phyloP scores from a whole-genome alignment of 192 early-diverging fungal species.

The Spinellus fusiger region DNA sequence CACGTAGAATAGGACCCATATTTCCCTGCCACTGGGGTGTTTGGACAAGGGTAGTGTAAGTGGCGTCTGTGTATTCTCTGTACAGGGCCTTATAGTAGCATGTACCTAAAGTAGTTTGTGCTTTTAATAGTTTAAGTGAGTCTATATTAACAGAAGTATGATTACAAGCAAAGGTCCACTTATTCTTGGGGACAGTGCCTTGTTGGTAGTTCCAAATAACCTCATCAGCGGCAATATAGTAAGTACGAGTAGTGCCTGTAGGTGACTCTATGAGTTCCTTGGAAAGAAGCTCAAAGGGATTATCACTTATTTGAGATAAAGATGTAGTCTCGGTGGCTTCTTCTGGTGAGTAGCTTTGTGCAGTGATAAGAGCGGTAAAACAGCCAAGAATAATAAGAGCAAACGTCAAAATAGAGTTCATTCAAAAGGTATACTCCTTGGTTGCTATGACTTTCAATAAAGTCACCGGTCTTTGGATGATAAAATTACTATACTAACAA shows the following conservation, averaged over 20 bases:
- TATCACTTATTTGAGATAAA: too few relatives aligned
- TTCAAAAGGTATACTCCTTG: too few relatives aligned
- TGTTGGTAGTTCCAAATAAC: conserved; percentile 20
- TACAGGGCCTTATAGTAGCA: conserved; percentile 24
- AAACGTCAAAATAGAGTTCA: too few relatives aligned
- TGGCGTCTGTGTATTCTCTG: conserved; percentile 18
- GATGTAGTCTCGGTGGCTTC: too few relatives aligned
- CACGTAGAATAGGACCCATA: conserved; percentile 32
- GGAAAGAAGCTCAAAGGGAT: background rate
- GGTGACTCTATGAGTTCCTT: conserved; percentile 6
- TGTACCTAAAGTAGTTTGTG: conserved; percentile 17
- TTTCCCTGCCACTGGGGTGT: conserved; percentile 20
- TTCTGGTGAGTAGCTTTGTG: too few relatives aligned
- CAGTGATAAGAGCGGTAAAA: too few relatives aligned
- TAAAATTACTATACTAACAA: too few relatives aligned
- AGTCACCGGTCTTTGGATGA: too few relatives aligned
- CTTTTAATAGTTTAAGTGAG: background rate
- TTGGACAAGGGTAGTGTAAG: background rate
- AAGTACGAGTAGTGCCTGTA: conserved; percentile 10
- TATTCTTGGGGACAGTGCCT: background rate
- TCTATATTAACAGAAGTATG: background rate
- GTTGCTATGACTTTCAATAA: too few relatives aligned
- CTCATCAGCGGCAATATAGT: conserved; percentile 24
- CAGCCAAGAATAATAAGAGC: too few relatives aligned
- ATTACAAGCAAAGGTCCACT: background rate